Conservation (phyloP, 2,329 filamentous ascomycete species). For the Aspergillus latus region DNA sequence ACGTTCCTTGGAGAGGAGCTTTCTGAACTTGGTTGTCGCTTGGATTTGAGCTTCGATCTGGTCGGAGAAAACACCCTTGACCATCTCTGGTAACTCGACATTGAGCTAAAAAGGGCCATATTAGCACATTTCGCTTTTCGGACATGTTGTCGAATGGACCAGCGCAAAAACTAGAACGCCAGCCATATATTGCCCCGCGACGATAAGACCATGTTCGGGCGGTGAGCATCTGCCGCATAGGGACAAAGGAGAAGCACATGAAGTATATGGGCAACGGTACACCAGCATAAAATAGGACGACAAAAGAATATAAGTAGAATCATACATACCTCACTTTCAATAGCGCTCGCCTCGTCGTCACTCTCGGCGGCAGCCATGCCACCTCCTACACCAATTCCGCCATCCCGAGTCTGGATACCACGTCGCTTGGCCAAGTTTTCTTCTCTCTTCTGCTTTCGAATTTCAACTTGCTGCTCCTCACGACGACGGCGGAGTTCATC, state of each 20-base stretch:
- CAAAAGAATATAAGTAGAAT: slow-evolving; percentile 17
- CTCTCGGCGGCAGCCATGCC: slow-evolving; percentile 87
- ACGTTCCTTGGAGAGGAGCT: slow-evolving; percentile 96
- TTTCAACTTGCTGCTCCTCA: slow-evolving; percentile 99
- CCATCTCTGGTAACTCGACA: slow-evolving; percentile 98
- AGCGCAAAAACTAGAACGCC: not conserved
- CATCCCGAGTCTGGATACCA: slow-evolving; percentile 81
- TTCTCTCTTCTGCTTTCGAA: slow-evolving; percentile 96
- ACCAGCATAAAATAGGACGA: slow-evolving; percentile 6
- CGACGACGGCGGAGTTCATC: slow-evolving; percentile 97
- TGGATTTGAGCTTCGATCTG: slow-evolving; percentile 97
- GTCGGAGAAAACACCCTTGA: slow-evolving; percentile 95
- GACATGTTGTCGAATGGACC: not conserved
- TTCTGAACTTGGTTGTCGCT: slow-evolving; percentile 97
- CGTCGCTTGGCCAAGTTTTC: slow-evolving; percentile 98
- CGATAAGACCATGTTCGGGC: slow-evolving; percentile 29
- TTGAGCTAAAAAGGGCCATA: slow-evolving; percentile 65
- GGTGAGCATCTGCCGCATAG: slow-evolving; percentile 34
- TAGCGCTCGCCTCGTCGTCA: slow-evolving; percentile 93
- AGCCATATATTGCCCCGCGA: slow-evolving; percentile 9
- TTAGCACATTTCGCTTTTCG: slow-evolving; percentile 21
- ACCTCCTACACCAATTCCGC: slow-evolving; percentile 53
- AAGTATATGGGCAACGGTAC: not conserved
- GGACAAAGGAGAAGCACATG: slow-evolving; percentile 28
- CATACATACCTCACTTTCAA: slow-evolving; percentile 85